Base-by-base conservation (phyloP, 2,329 filamentous ascomycete species). In the Mollisiaceae sp. region DNA sequence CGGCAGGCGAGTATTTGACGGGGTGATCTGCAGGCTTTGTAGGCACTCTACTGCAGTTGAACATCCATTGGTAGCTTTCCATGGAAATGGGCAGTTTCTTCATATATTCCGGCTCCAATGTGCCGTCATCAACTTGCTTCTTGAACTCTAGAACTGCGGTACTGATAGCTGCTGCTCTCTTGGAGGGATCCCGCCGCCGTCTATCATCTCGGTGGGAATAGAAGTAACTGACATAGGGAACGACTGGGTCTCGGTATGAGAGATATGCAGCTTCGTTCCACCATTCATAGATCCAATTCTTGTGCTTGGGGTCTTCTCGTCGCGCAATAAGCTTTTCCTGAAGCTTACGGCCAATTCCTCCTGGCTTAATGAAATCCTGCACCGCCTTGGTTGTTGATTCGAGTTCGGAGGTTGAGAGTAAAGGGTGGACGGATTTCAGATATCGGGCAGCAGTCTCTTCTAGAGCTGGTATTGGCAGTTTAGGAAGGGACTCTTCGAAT, bases 41-140 rank as follows among this genome's bases (percentile, higher is more conserved):
- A 36, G 94, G 90, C 47, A 98, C 89, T 72, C 95, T 90, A 79
- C 88, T 91, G 79, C 87, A 89, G 81, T 99, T 98, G 86, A 99
- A 99, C 95, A 99, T 99, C 87, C 90, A 98, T 82, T 97, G 85
- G 83, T 97, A 98, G 77, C 92, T 95, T 83, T 93, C 93, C 95
- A 99, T 99, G 79, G 94, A 95, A 76, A 98, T 94, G 66, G 95
- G 95, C 66, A 96, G 86, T 81, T 93, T 94, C 84, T 96, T 96
- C 93, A 99, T 97, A 82, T 97, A 98, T 81, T 99, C 95, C 27
- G 95, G 95, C 83, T 99, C 95, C 60, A 99, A 84, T 8, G 88
- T 89, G 71, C 90, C 89, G 52, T 79, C 78, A 76, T 97, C 94
- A 22, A 98, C 94, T 81, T 93, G 88, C 79, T 90, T 91, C 86